Evolutionary conservation across 2,329 filamentous ascomycete species (phyloP), one percentile per base, ranked within the genome.

Genomic region (Trichoderma sp.): DNA sequence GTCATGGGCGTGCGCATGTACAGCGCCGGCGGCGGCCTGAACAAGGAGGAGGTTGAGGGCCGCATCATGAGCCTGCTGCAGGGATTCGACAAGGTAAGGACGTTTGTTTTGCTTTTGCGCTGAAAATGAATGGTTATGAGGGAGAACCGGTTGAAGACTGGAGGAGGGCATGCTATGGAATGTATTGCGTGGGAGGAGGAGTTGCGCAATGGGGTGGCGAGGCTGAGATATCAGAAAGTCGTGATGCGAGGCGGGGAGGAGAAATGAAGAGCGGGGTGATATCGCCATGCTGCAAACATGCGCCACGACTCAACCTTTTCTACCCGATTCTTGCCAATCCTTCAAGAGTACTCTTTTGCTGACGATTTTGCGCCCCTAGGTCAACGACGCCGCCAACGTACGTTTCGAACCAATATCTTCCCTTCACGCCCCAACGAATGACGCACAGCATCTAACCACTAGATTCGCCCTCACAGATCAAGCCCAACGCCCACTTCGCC

Each of bases 11-110:
- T 91, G 75, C 85, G 95, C 81, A 90, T 88, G 83, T 99, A 99
- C 83, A 92, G 93, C 71, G 91, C 94, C 62, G 88, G 85, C 67
- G 87, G 89, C 69, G 88, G 89, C 71, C 86, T 98, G 70, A 84
- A 87, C 74, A 90, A 93, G 84, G 83, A 88, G 65, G 92, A 97
- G 82, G 91, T 97, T 66, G 90, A 96, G 82, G 92, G 91, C 67
- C 88, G 94, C 77, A 97, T 98, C 84, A 85, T 96, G 78, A 91
- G 92, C 80, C 84, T 99, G 74, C 80, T 99, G 80, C 90, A 93
- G 82, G 94, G 93, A 79, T 99, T 98, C 78, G 95, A 99, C 83
- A 99, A 99, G 90, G 78, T 79, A 69, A 70, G 75, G 15, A 43
- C 21, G 3, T 28, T 28, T 28, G n/a, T 28, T 34, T n/a, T n/a